Evolutionary conservation across 2,329 filamentous ascomycete genomes (phyloP).

Genomic region (Sordariomycetes sp.): DNA sequence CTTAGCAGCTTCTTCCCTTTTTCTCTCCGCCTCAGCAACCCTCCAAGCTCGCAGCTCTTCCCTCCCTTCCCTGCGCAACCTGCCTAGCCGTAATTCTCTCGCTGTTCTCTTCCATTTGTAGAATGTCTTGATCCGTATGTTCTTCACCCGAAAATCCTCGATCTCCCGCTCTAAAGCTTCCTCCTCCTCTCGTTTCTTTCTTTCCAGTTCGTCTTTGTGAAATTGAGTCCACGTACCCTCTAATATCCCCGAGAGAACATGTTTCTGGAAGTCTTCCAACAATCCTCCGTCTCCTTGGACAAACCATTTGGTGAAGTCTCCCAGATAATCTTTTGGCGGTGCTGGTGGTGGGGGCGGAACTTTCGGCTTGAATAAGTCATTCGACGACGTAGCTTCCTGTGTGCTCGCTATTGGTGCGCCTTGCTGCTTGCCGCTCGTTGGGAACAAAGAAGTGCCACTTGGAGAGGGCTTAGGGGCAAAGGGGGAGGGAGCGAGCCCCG

Average conservation of each 20-base stretch:
- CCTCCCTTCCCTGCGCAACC: conserved; percentile 40
- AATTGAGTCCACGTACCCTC: conserved; percentile 29
- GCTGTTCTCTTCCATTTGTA: conserved; percentile 45
- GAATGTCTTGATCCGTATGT: conserved; percentile 43
- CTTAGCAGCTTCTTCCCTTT: conserved; percentile 20
- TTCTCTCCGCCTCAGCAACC: conserved; percentile 23
- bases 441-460: neutral
- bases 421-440: neutral
- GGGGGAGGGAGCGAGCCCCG: no score
- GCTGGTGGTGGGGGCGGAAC: conserved; percentile 1
- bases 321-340: conserved; percentile 30
- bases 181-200: conserved; percentile 36
- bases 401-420: neutral
- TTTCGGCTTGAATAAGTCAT: neutral
- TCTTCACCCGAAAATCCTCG: conserved; percentile 37
- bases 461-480: no score
- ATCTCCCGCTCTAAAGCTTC: conserved; percentile 34
- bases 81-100: conserved; percentile 35
- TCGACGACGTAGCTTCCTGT: neutral
- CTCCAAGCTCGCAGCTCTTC: conserved; percentile 40
- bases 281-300: conserved; percentile 44
- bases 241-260: conserved; percentile 35
- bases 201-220: conserved; percentile 28
- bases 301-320: conserved; percentile 44
- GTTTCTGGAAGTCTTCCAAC: conserved; percentile 38